Percentiles rank a stretch among this genome's conserved stretches.
Conservation (phyloP, 148 eudicot species). For the Rhododendron simsii region DNA sequence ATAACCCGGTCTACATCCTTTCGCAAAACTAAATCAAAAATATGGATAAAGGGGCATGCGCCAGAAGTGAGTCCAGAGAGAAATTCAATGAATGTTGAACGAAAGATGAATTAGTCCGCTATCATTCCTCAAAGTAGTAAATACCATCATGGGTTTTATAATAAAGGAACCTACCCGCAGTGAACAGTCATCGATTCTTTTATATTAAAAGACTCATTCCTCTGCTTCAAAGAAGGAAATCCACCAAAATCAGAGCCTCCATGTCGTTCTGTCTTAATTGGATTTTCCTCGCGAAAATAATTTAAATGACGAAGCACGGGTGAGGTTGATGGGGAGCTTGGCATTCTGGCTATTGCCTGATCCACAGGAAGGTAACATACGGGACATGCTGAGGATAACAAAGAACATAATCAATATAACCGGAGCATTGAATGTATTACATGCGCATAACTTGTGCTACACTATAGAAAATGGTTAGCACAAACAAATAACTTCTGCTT, state of each 20-base stretch:
- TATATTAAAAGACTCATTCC: constrained; percentile 64
- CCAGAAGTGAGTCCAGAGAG: not conserved
- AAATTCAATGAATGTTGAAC: not conserved
- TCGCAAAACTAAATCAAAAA: constrained; percentile 58
- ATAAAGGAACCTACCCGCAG: constrained; percentile 61
- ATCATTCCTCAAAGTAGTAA: not conserved
- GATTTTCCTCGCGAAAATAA: constrained; percentile 58
- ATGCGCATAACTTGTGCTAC: not conserved
- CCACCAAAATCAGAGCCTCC: constrained; percentile 94
- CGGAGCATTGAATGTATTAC: not conserved
- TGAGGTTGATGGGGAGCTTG: constrained; percentile 63
- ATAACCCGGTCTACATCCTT: constrained; percentile 76
- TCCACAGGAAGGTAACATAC: constrained; percentile 86
- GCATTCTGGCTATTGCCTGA: constrained; percentile 76
- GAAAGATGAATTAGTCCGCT: not conserved
- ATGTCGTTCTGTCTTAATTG: constrained; percentile 52
- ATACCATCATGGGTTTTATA: not conserved
- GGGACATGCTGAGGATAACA: constrained; percentile 64
- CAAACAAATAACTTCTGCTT: not conserved
- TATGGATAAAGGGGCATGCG: not conserved
- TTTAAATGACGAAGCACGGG: constrained; percentile 70
- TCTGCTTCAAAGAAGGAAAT: constrained; percentile 71
- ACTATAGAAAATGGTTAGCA: not conserved
- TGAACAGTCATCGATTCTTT: constrained; percentile 90
- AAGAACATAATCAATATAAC: constrained; percentile 13